Percentiles rank a stretch among this genome's conserved stretches.
Evolutionary conservation across 768 basidiomycete species (phyloP).

Genomic region (Lentinula guzmanii): DNA sequence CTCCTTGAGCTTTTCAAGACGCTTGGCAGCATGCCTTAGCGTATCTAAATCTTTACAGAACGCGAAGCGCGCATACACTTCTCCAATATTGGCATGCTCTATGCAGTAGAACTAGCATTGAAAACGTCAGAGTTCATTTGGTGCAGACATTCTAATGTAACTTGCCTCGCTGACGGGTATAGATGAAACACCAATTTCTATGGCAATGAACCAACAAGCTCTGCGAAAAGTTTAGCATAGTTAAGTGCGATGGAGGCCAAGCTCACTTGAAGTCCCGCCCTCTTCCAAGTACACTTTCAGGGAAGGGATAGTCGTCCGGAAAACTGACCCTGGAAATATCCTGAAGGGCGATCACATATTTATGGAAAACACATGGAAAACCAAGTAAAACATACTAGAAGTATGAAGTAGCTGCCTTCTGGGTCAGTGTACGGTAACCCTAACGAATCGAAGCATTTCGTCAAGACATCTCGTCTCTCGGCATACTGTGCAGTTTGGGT

Average conservation of each 20-base stretch:
- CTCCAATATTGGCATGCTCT: constrained; percentile 81
- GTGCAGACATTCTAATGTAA: constrained; percentile 1
- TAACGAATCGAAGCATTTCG: constrained; percentile 72
- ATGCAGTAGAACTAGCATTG: constrained; percentile 78
- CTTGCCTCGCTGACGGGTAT: constrained; percentile 94
- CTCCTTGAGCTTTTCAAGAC: constrained; percentile 69
- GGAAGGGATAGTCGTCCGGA: constrained; percentile 83
- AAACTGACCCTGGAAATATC: constrained; percentile 75
- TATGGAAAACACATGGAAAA: constrained; percentile 7
- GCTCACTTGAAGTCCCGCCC: constrained; percentile 82
- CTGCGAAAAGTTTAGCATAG: constrained; percentile 29
- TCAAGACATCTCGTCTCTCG: constrained; percentile 72
- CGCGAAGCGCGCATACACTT: constrained; percentile 82
- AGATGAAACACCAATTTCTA: constrained; percentile 84
- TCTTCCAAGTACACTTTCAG: constrained; percentile 64
- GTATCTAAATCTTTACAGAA: constrained; percentile 96
- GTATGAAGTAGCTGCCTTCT: constrained; percentile 87
- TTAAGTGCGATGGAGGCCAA: background rate
- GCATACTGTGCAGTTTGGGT: constrained; percentile 71
- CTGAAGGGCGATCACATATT: constrained; percentile 26
- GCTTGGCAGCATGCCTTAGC: constrained; percentile 71
- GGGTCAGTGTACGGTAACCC: constrained; percentile 85
- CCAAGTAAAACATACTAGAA: constrained; percentile 48
- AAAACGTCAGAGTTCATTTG: background rate
- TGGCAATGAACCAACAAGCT: constrained; percentile 93